Conservation (phyloP, 805 yeast species). For the Pichia thaimueangensis region DNA sequence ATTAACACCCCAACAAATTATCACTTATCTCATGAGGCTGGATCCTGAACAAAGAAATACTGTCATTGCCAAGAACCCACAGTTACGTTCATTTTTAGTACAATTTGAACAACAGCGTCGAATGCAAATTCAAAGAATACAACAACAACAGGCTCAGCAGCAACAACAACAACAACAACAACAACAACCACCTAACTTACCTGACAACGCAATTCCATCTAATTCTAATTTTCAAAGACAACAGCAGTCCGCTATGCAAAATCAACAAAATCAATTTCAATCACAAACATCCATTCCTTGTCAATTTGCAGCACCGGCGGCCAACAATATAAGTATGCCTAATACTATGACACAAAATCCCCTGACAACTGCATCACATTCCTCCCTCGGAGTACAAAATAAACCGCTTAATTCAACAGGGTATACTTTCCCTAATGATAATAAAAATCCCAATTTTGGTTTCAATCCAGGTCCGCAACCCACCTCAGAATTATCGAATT, state of each 20-base stretch:
- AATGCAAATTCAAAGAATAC: constrained; percentile 20
- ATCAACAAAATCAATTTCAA: constrained; percentile 5
- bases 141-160: constrained; percentile 12
- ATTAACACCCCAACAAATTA: constrained; percentile 24
- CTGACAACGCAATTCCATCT: background rate
- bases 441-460: background rate
- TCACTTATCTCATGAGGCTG: constrained; percentile 30
- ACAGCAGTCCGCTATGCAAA: background rate
- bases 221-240: background rate
- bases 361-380: constrained; percentile 10
- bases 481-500: background rate
- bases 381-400: background rate
- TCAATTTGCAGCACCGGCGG: too few relatives aligned
- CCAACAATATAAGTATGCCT: too few relatives aligned
- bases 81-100: constrained; percentile 27
- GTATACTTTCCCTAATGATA: background rate
- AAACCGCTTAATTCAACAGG: too few relatives aligned
- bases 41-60: constrained; percentile 31
- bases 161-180: constrained; percentile 8
- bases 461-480: background rate
- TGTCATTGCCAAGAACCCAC: constrained; percentile 30
- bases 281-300: too few relatives aligned
- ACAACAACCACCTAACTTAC: constrained; percentile 4
- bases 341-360: too few relatives aligned
- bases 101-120: constrained; percentile 31